These are phyloP conservation scores for Zygoascus biomembranicola DNA, from an alignment of 805 yeast genomes.

Conservation along the genomic window DNA sequence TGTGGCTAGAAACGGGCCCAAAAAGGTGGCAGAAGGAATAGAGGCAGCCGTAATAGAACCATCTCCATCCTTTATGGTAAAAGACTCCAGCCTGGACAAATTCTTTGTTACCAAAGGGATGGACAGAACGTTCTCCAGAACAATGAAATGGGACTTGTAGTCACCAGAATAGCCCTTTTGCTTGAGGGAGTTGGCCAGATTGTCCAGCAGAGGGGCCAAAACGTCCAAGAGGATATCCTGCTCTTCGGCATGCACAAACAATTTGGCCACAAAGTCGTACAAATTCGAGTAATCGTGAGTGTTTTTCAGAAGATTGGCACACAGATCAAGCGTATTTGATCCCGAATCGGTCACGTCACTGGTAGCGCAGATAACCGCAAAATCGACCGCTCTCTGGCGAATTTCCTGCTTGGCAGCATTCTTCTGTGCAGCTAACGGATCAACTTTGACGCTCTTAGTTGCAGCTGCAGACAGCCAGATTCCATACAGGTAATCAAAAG, in stretches of 20 bases:
- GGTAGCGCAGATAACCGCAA: slow-evolving; percentile 30
- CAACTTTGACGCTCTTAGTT: slow-evolving; percentile 23
- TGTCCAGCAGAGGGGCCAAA: slow-evolving; percentile 39
- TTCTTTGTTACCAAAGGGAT: slow-evolving; percentile 54
- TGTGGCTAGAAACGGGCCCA: slow-evolving; percentile 70
- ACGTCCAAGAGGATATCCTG: slow-evolving; percentile 61
- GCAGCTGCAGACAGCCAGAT: slow-evolving; percentile 30
- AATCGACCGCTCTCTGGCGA: slow-evolving; percentile 39
- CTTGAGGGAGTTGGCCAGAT: slow-evolving; percentile 31
- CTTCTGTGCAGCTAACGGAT: slow-evolving; percentile 25
- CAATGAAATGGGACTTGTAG: slow-evolving; percentile 40
- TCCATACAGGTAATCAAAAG: slow-evolving; percentile 41
- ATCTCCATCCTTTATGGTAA: slow-evolving; percentile 36
- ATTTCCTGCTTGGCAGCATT: slow-evolving; percentile 33
- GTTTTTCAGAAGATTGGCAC: slow-evolving; percentile 3
- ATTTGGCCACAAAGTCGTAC: slow-evolving; percentile 45
- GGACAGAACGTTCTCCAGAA: slow-evolving; percentile 46
- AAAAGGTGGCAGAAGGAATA: slow-evolving; percentile 51
- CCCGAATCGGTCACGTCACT: slow-evolving; percentile 13
- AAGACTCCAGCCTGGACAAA: slow-evolving; percentile 50
- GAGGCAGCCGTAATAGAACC: slow-evolving; percentile 47
- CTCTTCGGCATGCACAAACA: slow-evolving; percentile 50
- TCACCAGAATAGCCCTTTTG: slow-evolving; percentile 33
- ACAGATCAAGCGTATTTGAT: slow-evolving; percentile 6
- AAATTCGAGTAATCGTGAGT: slow-evolving; percentile 13